Base-by-base conservation (phyloP, 371 early-diverging fungal species). In the Gilbertella persicaria region DNA sequence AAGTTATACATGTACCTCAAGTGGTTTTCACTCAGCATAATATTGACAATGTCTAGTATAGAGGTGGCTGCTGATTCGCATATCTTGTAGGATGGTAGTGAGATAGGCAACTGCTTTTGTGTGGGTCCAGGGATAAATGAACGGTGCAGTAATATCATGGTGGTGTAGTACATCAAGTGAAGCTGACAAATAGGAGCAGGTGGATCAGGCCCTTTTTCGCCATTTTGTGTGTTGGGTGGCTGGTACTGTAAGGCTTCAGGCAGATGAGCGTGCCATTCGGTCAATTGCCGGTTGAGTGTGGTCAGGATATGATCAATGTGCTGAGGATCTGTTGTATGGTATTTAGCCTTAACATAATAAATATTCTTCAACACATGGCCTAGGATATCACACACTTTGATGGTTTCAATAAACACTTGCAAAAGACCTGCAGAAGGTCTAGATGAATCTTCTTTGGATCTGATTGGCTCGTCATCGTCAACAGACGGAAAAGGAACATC, bases 1-100 rank as follows among this genome's bases (percentile, higher is more conserved):
- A 55, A 74, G 16, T 71, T 69, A 23, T 60, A 51, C 0, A 67
- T 60, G 43, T 49, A 71, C 4, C 58, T 61, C 20, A 78, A 41
- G 16, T 62, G 63, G 13, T 64, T 61, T 38, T 67, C 62, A 13
- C 53, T 61, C 20, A 69, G 43, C 64, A 78, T 65, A 29, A 67
- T 63, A 33, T 77, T 71, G 16, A 62, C 66, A 45, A 83, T 79
- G 28, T 78, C 70, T 13, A 78, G 48, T 42, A 80, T 75, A 0
- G 78, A 66, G 0, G 62, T 67, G 0, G 83, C 79, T 1, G 78
- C 73, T 14, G 70, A 74, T 9, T 68, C 68, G 38, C 83, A 82
- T 4, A 75, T 65, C 13, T 75, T 60, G 53, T 61, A 73, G 2
- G 64, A 69, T 3, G 78, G 75, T 14, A 72, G 45, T 3, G 78